A percentile compares a stretch with the other conserved stretches of the same genome.
Conservation (phyloP, 208 protist species). For the Novymonas esmeraldas region DNA sequence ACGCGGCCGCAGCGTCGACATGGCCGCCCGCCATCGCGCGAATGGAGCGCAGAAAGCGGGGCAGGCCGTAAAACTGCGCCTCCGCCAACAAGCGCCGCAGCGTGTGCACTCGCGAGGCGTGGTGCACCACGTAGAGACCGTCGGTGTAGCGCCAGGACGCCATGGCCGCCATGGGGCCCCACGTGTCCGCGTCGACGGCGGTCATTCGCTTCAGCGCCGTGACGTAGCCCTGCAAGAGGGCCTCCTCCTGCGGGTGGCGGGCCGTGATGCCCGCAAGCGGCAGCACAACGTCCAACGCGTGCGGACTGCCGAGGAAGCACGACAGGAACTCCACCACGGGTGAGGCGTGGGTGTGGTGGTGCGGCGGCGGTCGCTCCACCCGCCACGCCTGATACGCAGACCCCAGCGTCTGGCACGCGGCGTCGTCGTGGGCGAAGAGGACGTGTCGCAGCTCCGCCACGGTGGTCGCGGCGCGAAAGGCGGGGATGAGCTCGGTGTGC, state of each 20-base stretch:
- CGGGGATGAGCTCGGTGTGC: conserved; percentile 38
- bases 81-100: conserved; percentile 49
- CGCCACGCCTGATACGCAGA: conserved; percentile 9
- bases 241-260: conserved; percentile 51
- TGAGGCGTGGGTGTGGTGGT: neutral
- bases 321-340: conserved; percentile 10
- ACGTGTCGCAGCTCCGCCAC: conserved; percentile 23
- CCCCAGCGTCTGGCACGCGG: conserved; percentile 12
- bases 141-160: conserved; percentile 48
- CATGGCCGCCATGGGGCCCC: conserved; percentile 51
- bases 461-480: conserved; percentile 32
- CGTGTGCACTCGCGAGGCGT: conserved; percentile 33
- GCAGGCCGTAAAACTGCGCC: conserved; percentile 80
- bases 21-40: conserved; percentile 21
- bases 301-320: conserved; percentile 23
- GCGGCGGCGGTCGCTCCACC: neutral
- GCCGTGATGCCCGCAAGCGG: conserved; percentile 45
- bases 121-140: conserved; percentile 69
- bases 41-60: conserved; percentile 86
- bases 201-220: conserved; percentile 14
- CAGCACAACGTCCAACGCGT: conserved; percentile 35
- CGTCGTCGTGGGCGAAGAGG: conserved; percentile 35
- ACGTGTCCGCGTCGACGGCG: conserved; percentile 41
- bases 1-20: neutral
- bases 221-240: conserved; percentile 44